These are phyloP conservation scores for Rusavskia elegans DNA, from an alignment of 495 filamentous ascomycete genomes.

Conservation along the genomic window DNA sequence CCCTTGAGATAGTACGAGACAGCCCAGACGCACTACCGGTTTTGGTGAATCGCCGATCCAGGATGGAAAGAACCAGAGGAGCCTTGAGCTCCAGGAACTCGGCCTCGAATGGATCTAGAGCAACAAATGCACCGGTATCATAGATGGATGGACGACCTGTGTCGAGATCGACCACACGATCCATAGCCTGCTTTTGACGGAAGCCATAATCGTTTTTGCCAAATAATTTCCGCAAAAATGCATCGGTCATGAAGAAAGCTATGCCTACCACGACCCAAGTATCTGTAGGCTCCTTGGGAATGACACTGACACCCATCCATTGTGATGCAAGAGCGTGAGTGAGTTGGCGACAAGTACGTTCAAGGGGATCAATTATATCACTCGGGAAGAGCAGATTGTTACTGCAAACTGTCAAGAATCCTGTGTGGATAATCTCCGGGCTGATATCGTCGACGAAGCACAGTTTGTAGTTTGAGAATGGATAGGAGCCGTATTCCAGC, in stretches of 20 bases:
- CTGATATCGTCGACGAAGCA: conserved; percentile 85
- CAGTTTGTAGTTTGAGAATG: conserved; percentile 74
- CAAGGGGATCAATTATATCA: conserved; percentile 66
- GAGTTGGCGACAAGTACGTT: conserved; percentile 58
- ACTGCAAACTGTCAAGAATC: conserved; percentile 75
- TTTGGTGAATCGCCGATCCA: conserved; percentile 81
- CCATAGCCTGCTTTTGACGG: conserved; percentile 72
- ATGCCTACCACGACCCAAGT: conserved; percentile 86
- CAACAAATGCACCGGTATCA: conserved; percentile 59
- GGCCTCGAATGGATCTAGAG: conserved; percentile 63
- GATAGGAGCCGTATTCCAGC: conserved; percentile 69
- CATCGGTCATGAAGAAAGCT: conserved; percentile 82
- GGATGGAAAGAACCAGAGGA: conserved; percentile 77
- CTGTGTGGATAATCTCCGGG: conserved; percentile 55
- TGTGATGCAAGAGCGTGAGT: conserved; percentile 80
- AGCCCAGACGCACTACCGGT: conserved; percentile 69
- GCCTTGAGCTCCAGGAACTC: conserved; percentile 90
- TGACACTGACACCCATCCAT: conserved; percentile 82
- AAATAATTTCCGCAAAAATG: conserved; percentile 74
- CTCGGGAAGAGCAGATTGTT: conserved; percentile 68
- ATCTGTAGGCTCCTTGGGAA: conserved; percentile 64
- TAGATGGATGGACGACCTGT: conserved; percentile 67
- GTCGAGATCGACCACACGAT: conserved; percentile 68
- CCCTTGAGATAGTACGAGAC: conserved; percentile 63
- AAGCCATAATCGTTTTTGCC: conserved; percentile 91